Conservation (phyloP, 2,329 filamentous ascomycete genomes). For the Ophiostoma pallidulum region DNA sequence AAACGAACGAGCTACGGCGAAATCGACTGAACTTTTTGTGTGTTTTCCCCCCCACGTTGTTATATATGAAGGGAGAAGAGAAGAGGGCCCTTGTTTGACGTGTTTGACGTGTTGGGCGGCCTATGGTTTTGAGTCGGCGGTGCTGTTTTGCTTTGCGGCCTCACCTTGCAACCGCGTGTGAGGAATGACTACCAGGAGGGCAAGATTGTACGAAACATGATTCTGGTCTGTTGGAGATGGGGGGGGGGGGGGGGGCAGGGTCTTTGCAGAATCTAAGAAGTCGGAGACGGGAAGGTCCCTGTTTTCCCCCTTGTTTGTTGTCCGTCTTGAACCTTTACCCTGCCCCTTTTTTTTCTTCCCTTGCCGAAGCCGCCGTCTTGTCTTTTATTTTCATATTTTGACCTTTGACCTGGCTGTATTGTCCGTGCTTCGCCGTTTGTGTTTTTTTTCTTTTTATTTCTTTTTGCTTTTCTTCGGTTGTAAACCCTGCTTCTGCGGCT, state of each 20-base stretch:
- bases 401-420: too few species aligned
- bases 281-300: neutral
- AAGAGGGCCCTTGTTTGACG: neutral
- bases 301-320: neutral
- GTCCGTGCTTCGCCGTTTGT: neutral
- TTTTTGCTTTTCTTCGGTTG: too few species aligned
- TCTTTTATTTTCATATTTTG: too few species aligned
- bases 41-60: too few species aligned
- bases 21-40: neutral
- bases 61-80: constrained; percentile 4
- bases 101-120: neutral
- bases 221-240: neutral
- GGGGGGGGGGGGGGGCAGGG: too few species aligned
- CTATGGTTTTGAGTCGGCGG: neutral
- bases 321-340: neutral
- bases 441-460: neutral
- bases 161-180: neutral
- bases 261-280: neutral
- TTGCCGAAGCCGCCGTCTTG: too few species aligned
- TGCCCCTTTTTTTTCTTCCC: neutral
- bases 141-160: neutral
- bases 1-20: constrained; percentile 13
- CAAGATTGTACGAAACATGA: constrained; percentile 10
- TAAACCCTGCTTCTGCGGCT: too few species aligned
- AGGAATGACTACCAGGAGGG: neutral